Percentiles rank a stretch among this genome's conserved stretches.
Conservation (phyloP, 1,284 basidiomycete species). For the Ceratobasidium sp. region DNA sequence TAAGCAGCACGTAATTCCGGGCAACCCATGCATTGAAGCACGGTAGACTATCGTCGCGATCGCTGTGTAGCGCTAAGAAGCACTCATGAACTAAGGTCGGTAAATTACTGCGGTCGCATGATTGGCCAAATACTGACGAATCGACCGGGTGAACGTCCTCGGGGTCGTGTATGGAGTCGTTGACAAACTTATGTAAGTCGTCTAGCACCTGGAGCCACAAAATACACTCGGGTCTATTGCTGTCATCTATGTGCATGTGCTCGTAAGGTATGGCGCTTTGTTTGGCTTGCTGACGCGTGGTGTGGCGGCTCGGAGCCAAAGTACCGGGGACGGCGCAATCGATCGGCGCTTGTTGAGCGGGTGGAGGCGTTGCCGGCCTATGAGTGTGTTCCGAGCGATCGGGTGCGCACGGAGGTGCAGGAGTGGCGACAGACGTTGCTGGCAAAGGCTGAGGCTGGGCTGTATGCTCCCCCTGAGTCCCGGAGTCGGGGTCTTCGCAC, state of each 20-base stretch:
- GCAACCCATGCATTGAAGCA: slow-evolving; percentile 4
- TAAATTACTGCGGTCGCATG: not conserved
- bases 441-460: not conserved
- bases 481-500: not conserved
- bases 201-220: not conserved
- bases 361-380: not conserved
- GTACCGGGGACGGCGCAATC: not conserved
- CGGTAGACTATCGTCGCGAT: not conserved
- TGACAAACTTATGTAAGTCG: not conserved
- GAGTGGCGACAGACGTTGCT: not conserved
- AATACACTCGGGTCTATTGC: not conserved
- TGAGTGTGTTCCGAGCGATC: not conserved
- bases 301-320: not conserved
- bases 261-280: not conserved
- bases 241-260: not conserved
- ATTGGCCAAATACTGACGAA: not conserved
- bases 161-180: not conserved
- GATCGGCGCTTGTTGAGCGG: not conserved
- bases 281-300: not conserved
- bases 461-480: not conserved
- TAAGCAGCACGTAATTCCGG: not conserved
- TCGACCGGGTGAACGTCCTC: not conserved
- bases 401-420: not conserved
- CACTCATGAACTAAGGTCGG: not conserved
- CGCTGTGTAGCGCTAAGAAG: not conserved